Percentiles rank a stretch among this genome's conserved stretches.
Conservation (phyloP, 495 filamentous ascomycete species). For the Cairneyella variabilis region DNA sequence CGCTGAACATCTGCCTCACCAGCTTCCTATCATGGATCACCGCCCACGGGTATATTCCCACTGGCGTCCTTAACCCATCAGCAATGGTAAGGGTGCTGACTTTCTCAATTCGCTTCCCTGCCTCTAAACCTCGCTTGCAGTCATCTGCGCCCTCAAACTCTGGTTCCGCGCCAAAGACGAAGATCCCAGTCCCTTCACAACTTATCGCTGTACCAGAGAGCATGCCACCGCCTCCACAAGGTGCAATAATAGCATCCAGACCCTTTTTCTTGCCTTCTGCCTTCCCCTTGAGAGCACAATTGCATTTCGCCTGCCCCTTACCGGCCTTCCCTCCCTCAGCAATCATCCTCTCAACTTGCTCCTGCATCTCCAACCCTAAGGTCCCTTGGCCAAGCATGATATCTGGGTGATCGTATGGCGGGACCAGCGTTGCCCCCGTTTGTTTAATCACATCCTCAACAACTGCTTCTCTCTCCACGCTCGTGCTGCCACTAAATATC, state of each 20-base stretch:
- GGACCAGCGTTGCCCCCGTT: conserved; percentile 74
- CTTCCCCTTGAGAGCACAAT: conserved; percentile 10
- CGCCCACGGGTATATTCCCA: conserved; percentile 74
- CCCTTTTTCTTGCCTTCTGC: conserved; percentile 18
- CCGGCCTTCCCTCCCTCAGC: not conserved
- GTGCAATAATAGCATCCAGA: conserved; percentile 79
- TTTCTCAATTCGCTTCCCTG: conserved; percentile 53
- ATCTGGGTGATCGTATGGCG: conserved; percentile 88
- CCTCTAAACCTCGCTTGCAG: conserved; percentile 60
- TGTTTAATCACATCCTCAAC: conserved; percentile 58
- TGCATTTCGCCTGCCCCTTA: conserved; percentile 11
- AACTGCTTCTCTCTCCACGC: conserved; percentile 75
- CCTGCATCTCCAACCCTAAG: conserved; percentile 74
- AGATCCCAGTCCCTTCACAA: conserved; percentile 58
- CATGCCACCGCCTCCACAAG: conserved; percentile 86
- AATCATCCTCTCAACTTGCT: conserved; percentile 58
- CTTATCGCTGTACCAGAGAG: conserved; percentile 78
- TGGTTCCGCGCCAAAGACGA: conserved; percentile 90
- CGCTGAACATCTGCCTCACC: conserved; percentile 70
- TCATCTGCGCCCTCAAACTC: conserved; percentile 83
- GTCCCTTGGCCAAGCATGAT: conserved; percentile 93
- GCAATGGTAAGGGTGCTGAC: conserved; percentile 82
- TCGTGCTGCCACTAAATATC: conserved; percentile 77
- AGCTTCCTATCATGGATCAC: conserved; percentile 72
- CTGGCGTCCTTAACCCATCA: conserved; percentile 82